Evolutionary conservation across 108 stramenopile genomes (phyloP).

Genomic region (Nitzschia inconspicua): DNA sequence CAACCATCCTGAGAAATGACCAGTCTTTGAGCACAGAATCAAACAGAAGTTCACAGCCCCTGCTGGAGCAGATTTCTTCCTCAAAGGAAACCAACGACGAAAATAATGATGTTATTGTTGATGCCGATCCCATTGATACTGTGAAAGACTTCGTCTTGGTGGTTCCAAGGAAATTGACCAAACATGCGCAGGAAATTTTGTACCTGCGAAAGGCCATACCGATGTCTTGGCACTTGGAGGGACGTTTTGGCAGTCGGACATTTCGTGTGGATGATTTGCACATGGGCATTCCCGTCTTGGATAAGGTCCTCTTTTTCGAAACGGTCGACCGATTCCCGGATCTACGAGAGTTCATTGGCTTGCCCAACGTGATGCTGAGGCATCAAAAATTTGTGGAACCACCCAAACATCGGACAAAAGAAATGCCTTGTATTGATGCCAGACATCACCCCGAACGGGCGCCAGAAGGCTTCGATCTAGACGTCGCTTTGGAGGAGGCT

Average conservation of each 20-base stretch:
- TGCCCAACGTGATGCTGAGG: neutral
- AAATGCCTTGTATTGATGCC: constrained; percentile 29
- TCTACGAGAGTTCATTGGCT: neutral
- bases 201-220: constrained; percentile 36
- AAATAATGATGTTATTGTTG: no score
- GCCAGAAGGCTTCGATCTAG: neutral
- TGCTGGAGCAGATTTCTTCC: no score
- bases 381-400: neutral
- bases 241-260: constrained; percentile 69
- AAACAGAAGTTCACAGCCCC: no score
- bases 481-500: neutral
- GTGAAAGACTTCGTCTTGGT: constrained; percentile 37
- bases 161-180: constrained; percentile 58
- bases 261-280: constrained; percentile 31
- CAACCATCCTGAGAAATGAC: no score
- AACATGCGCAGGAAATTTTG: constrained; percentile 53
- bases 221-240: constrained; percentile 69
- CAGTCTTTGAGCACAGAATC: no score
- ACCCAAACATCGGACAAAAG: constrained; percentile 6
- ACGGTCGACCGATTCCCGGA: neutral
- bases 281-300: constrained; percentile 29
- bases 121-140: constrained; percentile 18
- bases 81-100: no score
- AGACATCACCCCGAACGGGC: constrained; percentile 39
- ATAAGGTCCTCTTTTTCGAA: neutral